Evolutionary conservation across 495 filamentous ascomycete genomes (phyloP).

Genomic region (Barbatosphaeria neglecta): DNA sequence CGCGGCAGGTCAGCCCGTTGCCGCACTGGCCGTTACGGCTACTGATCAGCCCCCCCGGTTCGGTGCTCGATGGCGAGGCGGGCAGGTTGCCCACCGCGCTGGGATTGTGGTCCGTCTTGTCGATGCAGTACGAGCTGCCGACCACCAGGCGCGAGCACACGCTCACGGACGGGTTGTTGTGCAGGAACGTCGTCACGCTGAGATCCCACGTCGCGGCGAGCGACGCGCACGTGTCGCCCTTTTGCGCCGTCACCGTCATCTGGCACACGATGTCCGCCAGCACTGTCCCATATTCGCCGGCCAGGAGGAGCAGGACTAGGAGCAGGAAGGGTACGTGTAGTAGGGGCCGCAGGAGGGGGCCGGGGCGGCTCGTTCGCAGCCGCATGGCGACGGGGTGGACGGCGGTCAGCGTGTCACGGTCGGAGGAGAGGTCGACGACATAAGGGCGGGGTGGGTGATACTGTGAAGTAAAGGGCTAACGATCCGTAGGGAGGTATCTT

Average conservation of each 20-base stretch:
- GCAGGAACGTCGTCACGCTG: background rate
- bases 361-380: too few species aligned
- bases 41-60: background rate
- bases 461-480: too few species aligned
- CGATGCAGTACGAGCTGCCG: background rate
- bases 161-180: background rate
- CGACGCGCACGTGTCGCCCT: background rate
- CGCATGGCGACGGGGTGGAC: too few species aligned
- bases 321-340: background rate
- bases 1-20: conserved; percentile 6
- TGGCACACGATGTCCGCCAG: background rate
- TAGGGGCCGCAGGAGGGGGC: background rate
- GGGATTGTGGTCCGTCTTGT: background rate
- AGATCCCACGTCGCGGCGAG: background rate
- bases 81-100: background rate
- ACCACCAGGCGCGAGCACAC: background rate
- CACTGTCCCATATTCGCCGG: background rate
- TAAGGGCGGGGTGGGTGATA: too few species aligned
- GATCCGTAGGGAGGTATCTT: too few species aligned
- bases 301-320: background rate
- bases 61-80: background rate
- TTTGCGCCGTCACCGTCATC: background rate
- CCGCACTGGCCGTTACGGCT: conserved; percentile 7
- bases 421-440: too few species aligned
- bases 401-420: too few species aligned